Percentiles rank a stretch among this genome's conserved stretches.
Evolutionary conservation across 225 moss, liverwort and hornwort genomes (phyloP).

Genomic region (Physcomitrium patens): DNA sequence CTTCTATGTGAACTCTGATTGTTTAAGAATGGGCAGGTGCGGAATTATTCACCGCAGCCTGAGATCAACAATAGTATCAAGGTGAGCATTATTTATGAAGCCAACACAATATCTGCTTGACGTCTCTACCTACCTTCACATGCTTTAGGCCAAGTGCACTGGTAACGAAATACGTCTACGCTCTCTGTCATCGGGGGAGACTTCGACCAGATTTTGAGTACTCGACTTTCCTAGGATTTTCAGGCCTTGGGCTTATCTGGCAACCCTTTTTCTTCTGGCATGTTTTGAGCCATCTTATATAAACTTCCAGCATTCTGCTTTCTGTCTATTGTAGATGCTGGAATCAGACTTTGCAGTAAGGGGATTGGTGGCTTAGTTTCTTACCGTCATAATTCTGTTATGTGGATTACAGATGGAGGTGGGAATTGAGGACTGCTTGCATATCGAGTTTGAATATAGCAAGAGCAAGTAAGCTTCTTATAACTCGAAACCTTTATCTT

Average conservation of each 20-base stretch:
- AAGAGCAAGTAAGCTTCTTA: constrained; percentile 66
- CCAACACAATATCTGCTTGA: background rate
- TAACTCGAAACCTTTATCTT: background rate
- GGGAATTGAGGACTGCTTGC: constrained; percentile 84
- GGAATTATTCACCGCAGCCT: constrained; percentile 83
- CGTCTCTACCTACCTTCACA: background rate
- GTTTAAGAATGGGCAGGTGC: constrained; percentile 53
- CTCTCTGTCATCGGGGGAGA: too few species aligned
- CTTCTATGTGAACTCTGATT: constrained; percentile 8
- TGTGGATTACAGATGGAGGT: constrained; percentile 68
- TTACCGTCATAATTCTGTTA: background rate
- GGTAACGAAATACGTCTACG: too few species aligned
- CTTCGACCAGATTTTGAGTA: too few species aligned
- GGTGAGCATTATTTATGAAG: constrained; percentile 41
- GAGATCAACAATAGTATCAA: constrained; percentile 96
- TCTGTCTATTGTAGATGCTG: background rate
- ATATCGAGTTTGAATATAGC: constrained; percentile 88
- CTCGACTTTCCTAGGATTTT: too few species aligned
- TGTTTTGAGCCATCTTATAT: too few species aligned
- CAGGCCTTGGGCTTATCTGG: too few species aligned
- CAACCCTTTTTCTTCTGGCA: background rate
- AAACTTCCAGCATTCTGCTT: background rate
- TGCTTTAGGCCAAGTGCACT: background rate
- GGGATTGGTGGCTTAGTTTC: background rate
- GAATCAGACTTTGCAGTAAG: background rate